Percentiles rank a stretch among this genome's conserved stretches.
Conservation (phyloP, 1,284 basidiomycete genomes). For the Paramarasmius palmivorus region DNA sequence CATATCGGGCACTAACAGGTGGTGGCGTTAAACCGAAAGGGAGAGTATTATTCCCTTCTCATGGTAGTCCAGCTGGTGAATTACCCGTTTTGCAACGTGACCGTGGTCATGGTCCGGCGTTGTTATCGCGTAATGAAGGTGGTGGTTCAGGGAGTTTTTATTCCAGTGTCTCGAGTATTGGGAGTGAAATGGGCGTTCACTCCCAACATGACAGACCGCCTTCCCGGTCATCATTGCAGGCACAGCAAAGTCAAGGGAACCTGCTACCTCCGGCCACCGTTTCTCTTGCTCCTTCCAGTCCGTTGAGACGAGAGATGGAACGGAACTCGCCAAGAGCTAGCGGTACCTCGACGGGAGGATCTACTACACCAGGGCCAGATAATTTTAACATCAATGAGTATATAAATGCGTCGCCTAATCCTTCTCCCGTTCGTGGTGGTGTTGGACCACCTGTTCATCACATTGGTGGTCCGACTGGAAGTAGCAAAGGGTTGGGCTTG, state of each 20-base stretch:
- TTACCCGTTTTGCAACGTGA: slow-evolving; percentile 21
- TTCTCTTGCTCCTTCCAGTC: slow-evolving; percentile 3
- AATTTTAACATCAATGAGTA: slow-evolving; percentile 71
- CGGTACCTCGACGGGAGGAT: neutral
- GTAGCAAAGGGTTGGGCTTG: slow-evolving; percentile 46
- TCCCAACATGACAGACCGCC: slow-evolving; percentile 14
- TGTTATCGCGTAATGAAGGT: slow-evolving; percentile 21
- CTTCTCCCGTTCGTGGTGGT: slow-evolving; percentile 25
- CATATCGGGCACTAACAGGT: slow-evolving; percentile 53
- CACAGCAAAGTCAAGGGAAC: slow-evolving; percentile 12
- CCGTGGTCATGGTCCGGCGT: slow-evolving; percentile 19
- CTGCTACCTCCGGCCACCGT: slow-evolving; percentile 32
- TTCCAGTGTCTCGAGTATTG: slow-evolving; percentile 45
- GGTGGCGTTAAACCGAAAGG: slow-evolving; percentile 59
- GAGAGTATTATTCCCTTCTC: slow-evolving; percentile 62
- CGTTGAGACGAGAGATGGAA: neutral
- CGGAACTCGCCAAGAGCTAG: neutral
- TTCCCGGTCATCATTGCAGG: slow-evolving; percentile 10
- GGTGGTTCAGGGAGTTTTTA: slow-evolving; percentile 39
- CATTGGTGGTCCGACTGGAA: slow-evolving; percentile 28
- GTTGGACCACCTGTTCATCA: slow-evolving; percentile 7
- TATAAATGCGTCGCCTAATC: slow-evolving; percentile 72
- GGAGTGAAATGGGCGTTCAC: slow-evolving; percentile 30
- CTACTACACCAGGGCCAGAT: neutral
- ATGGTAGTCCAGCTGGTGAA: slow-evolving; percentile 21